Conservation (phyloP, 2,329 filamentous ascomycete species). For the Verticillium dahliae region DNA sequence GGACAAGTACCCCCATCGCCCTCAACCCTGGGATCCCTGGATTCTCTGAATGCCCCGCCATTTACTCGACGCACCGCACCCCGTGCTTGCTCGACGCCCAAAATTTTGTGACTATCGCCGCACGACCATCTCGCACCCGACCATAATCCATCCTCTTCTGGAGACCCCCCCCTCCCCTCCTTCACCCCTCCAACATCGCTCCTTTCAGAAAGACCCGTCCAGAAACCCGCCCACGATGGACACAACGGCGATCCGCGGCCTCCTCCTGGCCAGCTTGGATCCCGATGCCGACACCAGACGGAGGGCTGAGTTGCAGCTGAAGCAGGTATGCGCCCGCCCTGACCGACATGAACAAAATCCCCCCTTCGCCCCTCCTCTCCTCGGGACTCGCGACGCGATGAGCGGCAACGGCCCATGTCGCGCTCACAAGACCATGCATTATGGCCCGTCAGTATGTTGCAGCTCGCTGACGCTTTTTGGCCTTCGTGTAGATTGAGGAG, state of each 20-base stretch:
- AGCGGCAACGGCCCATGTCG: not conserved
- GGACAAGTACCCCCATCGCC: not conserved
- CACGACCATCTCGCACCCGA: conserved; percentile 9
- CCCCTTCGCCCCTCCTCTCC: not conserved
- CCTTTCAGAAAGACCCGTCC: not conserved
- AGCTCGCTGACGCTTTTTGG: not conserved
- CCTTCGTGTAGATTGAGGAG: conserved; percentile 66
- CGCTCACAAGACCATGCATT: not conserved
- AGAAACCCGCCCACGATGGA: conserved; percentile 51
- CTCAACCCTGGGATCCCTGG: not conserved
- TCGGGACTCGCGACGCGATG: not conserved
- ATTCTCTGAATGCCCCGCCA: conserved; percentile 11
- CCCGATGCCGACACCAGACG: conserved; percentile 68
- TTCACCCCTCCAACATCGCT: not conserved
- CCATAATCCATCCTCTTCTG: conserved; percentile 10
- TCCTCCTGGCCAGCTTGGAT: conserved; percentile 71
- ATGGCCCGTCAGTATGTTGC: not conserved
- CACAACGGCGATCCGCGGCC: conserved; percentile 65
- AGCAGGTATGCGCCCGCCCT: conserved; percentile 54
- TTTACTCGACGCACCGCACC: conserved; percentile 9
- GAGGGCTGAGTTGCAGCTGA: conserved; percentile 73
- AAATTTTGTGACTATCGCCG: conserved; percentile 13
- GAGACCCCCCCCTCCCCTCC: conserved; percentile 5
- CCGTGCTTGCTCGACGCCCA: conserved; percentile 10
- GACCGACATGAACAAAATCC: not conserved